Base-by-base conservation (phyloP, 192 early-diverging fungal species). In the Mortierella hygrophila region DNA sequence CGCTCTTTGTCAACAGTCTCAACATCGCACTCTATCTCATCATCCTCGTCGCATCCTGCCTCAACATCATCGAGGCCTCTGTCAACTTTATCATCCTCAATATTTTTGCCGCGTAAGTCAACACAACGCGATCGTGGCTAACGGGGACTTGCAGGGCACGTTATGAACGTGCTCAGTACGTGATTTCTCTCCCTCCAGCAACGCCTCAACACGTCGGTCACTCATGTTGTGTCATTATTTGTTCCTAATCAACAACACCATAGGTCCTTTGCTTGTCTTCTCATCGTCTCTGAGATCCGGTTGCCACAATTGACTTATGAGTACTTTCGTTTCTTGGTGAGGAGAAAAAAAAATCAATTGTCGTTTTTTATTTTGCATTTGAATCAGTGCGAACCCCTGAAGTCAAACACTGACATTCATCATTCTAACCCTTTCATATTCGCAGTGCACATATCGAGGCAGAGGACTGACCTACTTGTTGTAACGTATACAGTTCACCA, bases 11-110 rank as follows among this genome's bases (percentile, higher is more conserved):
- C 77, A 81, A 86, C 47, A 76, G 75, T 41, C 79, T 86, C 72
- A 86, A 86, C 26, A 81, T 86, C 15, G 70, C 26, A 2, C 71
- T 86, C 8, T 86, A 86, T 52, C 38, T 86, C 6, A 80, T 86
- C 63, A 75, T 86, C 49, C 72, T 86, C 16, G 68, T 75, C 16
- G 78, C 84, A 32, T 76, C 84, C 10, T 86, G 84, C 55, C 69
- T 86, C 29, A 86, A 86, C 68, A 78, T 86, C 65, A 63, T 65
- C 13, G 79, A 86, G n/a, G 84, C 79, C 1, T 81, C 84, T 55
- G 83, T 85, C 60, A 85, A 85, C 47, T 85, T 85, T 73, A 86
- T 86, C 42, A 78, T 86, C 13, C 79, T 86, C 65, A 86, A 86
- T 70, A 65, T 70, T 6, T 81, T 77, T 75, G 79, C 84, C 6